Evolutionary conservation across 2,329 filamentous ascomycete species (phyloP).

Genomic region (Onygena corvina): DNA sequence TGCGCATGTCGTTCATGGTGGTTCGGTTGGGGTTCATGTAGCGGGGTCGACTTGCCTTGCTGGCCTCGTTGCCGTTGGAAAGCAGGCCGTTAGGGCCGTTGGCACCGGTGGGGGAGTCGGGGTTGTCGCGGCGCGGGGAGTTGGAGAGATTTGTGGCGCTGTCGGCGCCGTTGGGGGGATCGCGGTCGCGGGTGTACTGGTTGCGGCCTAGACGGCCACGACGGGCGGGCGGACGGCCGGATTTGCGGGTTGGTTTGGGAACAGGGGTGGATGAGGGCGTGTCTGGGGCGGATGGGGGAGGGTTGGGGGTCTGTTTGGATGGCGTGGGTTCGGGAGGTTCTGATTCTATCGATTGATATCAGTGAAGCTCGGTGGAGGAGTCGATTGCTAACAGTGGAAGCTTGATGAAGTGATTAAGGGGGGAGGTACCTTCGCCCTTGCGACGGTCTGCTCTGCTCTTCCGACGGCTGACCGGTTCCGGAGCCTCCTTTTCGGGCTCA

Average conservation of each 20-base stretch:
- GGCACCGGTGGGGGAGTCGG: conserved; percentile 28
- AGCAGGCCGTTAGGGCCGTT: conserved; percentile 33
- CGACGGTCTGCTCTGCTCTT: conserved; percentile 72
- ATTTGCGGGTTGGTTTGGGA: conserved; percentile 45
- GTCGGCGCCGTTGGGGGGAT: conserved; percentile 44
- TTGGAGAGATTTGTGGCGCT: conserved; percentile 20
- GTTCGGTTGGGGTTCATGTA: conserved; percentile 47
- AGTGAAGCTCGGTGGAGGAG: neutral
- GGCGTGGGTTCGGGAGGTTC: conserved; percentile 55
- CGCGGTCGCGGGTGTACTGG: conserved; percentile 69
- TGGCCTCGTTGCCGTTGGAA: conserved; percentile 46
- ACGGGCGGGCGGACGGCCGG: conserved; percentile 52
- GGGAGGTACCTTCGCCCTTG: conserved; percentile 58
- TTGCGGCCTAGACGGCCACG: conserved; percentile 59
- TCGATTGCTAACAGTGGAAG: neutral
- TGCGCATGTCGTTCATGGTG: conserved; percentile 78
- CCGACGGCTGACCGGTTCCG: conserved; percentile 63
- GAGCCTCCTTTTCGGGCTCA: conserved; percentile 60
- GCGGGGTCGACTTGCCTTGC: conserved; percentile 49
- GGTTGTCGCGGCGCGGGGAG: conserved; percentile 32
- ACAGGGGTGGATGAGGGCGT: conserved; percentile 28
- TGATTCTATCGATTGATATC: conserved; percentile 40
- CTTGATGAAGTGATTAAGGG: neutral
- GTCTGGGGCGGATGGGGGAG: conserved; percentile 34
- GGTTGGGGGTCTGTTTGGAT: conserved; percentile 31